These are phyloP conservation scores for Didymella pomorum DNA, from an alignment of 2,329 filamentous ascomycete genomes.

Conservation along the genomic window DNA sequence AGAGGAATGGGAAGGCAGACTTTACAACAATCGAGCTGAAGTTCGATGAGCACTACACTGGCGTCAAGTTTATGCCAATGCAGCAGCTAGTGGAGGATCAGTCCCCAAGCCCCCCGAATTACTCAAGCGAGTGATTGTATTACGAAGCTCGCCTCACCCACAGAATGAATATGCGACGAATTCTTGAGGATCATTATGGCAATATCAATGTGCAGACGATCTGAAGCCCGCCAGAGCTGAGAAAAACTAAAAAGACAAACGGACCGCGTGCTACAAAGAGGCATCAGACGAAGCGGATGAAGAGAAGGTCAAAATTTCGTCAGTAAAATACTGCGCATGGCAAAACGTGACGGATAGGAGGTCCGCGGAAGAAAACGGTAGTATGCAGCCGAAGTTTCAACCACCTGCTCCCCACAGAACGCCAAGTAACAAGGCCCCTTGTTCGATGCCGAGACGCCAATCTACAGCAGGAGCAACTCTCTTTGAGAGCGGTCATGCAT, in stretches of 20 bases:
- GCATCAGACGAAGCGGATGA: neutral
- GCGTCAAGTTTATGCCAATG: neutral
- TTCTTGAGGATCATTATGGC: neutral
- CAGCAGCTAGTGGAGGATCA: neutral
- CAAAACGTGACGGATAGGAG: neutral
- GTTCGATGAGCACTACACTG: conserved; percentile 13
- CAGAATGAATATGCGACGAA: no score
- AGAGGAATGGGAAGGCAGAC: neutral
- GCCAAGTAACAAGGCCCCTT: neutral
- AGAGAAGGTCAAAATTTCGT: neutral
- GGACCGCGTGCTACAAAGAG: neutral
- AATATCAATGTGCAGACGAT: neutral
- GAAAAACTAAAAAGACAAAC: neutral
- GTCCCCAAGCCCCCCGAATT: no score
- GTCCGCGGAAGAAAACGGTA: neutral
- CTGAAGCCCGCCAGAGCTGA: neutral
- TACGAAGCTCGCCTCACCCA: no score
- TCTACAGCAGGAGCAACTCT: neutral
- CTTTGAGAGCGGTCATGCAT: neutral
- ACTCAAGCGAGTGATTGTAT: no score
- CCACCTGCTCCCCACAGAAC: neutral
- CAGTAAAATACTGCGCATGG: neutral
- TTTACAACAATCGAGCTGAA: neutral
- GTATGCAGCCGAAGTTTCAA: neutral
- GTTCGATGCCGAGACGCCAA: neutral